Evolutionary conservation across 768 basidiomycete genomes (phyloP).

Genomic region (Mycena filopes): DNA sequence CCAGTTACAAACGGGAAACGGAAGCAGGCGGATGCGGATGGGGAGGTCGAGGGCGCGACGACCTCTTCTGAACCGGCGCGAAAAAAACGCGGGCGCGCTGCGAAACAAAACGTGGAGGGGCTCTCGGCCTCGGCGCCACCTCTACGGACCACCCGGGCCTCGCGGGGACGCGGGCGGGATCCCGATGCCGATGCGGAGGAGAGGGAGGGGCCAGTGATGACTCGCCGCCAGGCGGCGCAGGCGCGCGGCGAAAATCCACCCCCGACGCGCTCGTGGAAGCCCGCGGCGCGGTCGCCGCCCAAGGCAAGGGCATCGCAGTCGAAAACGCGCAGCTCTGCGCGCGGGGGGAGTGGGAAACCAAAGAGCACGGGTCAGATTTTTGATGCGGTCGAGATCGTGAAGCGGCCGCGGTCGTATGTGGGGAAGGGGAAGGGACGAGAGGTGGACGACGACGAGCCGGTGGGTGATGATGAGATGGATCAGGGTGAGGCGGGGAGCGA

Average conservation of each 20-base stretch:
- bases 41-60: background rate
- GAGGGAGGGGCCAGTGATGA: constrained; percentile 6
- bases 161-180: background rate
- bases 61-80: background rate
- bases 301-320: constrained; percentile 4
- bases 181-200: constrained; percentile 4
- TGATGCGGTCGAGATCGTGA: constrained; percentile 25
- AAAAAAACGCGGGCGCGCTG: constrained; percentile 21
- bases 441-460: background rate
- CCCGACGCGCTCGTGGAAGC: constrained; percentile 16
- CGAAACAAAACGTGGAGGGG: background rate
- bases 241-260: constrained; percentile 11
- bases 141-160: no score
- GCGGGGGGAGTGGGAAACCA: no score
- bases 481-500: constrained; percentile 12
- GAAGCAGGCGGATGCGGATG: constrained; percentile 19
- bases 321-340: background rate
- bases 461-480: no score
- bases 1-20: constrained; percentile 15
- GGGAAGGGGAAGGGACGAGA: constrained; percentile 20
- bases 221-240: constrained; percentile 19
- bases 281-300: background rate
- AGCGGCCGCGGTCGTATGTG: constrained; percentile 10
- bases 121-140: background rate
- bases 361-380: constrained; percentile 21